phyloP scores from a whole-genome alignment of 495 filamentous ascomycete genomes.

The Penicillium pancosmium region DNA sequence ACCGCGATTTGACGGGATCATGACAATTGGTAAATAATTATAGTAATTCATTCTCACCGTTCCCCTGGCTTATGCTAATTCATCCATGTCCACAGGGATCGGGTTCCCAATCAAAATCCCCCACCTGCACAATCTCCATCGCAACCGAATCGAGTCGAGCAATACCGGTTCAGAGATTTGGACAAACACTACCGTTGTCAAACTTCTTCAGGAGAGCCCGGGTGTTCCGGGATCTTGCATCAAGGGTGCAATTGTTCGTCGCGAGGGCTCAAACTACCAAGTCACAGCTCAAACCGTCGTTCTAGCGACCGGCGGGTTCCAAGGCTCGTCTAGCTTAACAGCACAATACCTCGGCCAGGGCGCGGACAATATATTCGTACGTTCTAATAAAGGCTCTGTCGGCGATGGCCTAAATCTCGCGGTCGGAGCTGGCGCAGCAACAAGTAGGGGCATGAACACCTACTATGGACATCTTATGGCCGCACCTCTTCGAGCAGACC shows the following conservation, averaged over 20 bases:
- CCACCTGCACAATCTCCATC: conserved; percentile 22
- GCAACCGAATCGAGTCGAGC: conserved; percentile 16
- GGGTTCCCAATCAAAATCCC: conserved; percentile 31
- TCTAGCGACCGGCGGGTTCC: conserved; percentile 31
- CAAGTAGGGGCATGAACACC: conserved; percentile 28
- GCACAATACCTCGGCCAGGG: conserved; percentile 25
- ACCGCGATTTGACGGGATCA: conserved; percentile 31
- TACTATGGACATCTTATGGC: conserved; percentile 32
- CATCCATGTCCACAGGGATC: conserved; percentile 19
- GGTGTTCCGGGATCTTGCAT: conserved; percentile 21
- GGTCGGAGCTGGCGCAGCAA: conserved; percentile 20
- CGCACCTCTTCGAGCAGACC: conserved; percentile 21
- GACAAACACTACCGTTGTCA: conserved; percentile 24
- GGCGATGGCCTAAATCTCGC: conserved; percentile 29
- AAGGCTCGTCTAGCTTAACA: conserved; percentile 21
- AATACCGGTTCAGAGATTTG: conserved; percentile 17
- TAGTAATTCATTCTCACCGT: background rate
- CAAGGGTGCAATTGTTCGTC: conserved; percentile 24
- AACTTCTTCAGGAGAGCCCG: conserved; percentile 24
- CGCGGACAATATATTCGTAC: conserved; percentile 31
- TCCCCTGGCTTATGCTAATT: background rate
- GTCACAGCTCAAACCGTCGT: conserved; percentile 27
- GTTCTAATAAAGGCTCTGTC: conserved; percentile 31
- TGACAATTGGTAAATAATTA: conserved; percentile 28
- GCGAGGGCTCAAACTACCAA: conserved; percentile 11